Evolutionary conservation across 345 rosid species (phyloP).

Genomic region (Triadica sebifera): DNA sequence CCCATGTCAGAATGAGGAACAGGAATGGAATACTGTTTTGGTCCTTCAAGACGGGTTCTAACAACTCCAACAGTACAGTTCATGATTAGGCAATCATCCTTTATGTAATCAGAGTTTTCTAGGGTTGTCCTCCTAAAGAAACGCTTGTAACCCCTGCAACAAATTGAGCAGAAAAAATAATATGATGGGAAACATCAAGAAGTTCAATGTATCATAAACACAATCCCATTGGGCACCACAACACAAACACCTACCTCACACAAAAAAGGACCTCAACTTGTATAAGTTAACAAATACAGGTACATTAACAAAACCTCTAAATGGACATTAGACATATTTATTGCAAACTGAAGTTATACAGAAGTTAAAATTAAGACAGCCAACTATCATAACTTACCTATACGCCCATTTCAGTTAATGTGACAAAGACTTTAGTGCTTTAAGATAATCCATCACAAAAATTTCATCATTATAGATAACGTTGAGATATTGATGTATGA

Average conservation of each 20-base stretch:
- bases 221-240: too few relatives aligned
- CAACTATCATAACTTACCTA: too few relatives aligned
- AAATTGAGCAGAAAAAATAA: slow-evolving; percentile 7
- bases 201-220: background rate
- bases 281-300: background rate
- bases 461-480: too few relatives aligned
- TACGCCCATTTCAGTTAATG: too few relatives aligned
- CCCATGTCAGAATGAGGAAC: slow-evolving; percentile 79
- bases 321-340: background rate
- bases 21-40: slow-evolving; percentile 56
- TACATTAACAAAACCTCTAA: background rate
- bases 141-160: slow-evolving; percentile 92
- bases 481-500: too few relatives aligned
- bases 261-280: background rate
- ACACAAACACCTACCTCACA: background rate
- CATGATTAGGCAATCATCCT: slow-evolving; percentile 75
- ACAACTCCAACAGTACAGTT: slow-evolving; percentile 95
- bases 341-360: too few relatives aligned
- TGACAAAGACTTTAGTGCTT: too few relatives aligned
- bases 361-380: too few relatives aligned
- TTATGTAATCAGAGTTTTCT: slow-evolving; percentile 76
- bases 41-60: slow-evolving; percentile 66
- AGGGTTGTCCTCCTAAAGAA: slow-evolving; percentile 66
- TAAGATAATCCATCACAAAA: too few relatives aligned
- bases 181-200: background rate